phyloP scores from a whole-genome alignment of 2,329 filamentous ascomycete genomes.

The Leptographium lundbergii region DNA sequence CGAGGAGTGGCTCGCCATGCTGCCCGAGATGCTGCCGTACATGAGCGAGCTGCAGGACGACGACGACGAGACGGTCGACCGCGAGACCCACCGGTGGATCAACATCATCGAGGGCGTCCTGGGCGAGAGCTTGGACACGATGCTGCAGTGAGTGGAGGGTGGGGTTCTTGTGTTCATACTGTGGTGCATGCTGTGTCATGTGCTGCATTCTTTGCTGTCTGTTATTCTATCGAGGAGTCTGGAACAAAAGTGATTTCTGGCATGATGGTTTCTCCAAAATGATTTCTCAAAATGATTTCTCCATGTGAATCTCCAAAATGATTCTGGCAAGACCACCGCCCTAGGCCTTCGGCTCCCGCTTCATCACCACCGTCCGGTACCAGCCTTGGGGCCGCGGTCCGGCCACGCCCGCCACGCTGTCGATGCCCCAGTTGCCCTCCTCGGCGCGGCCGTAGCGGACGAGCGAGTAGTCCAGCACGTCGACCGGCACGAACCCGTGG shows the following conservation, averaged over 20 bases:
- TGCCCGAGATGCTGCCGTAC: constrained; percentile 92
- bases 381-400: constrained; percentile 13
- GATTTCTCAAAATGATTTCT: too few relatives aligned
- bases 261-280: too few relatives aligned
- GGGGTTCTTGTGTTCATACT: neutral
- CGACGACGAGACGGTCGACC: constrained; percentile 85
- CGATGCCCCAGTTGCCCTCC: constrained; percentile 16
- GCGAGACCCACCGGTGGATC: constrained; percentile 83
- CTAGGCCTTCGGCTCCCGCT: neutral
- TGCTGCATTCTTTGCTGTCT: too few relatives aligned
- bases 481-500: constrained; percentile 16
- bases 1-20: constrained; percentile 82
- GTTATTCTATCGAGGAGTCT: too few relatives aligned
- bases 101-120: constrained; percentile 77
- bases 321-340: too few relatives aligned
- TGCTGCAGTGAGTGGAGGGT: constrained; percentile 53
- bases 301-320: too few relatives aligned
- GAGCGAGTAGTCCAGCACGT: constrained; percentile 15
- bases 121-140: constrained; percentile 81
- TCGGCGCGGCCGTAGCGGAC: constrained; percentile 10
- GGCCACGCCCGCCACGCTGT: constrained; percentile 11
- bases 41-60: constrained; percentile 95
- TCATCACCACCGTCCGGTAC: constrained; percentile 17
- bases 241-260: too few relatives aligned
- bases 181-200: too few relatives aligned